Base-by-base conservation (phyloP, 371 early-diverging fungal genomes). In the Lichtheimia hyalospora region DNA sequence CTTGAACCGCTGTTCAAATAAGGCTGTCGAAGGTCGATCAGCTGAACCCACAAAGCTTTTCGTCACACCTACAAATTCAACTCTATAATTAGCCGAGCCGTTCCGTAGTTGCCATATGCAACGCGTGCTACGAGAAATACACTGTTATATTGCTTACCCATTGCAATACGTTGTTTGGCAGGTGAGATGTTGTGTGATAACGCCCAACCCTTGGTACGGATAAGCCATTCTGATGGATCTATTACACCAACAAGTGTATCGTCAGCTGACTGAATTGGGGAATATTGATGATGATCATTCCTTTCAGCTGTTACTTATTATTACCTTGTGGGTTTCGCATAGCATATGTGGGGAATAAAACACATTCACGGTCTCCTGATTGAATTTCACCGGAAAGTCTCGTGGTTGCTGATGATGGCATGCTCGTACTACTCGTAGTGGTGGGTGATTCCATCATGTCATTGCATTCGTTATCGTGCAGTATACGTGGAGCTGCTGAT, bases 1-100 rank as follows among this genome's bases (percentile, higher is more conserved):
- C 56, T 69, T 77, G 60, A 77, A 77, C 54, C 74, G 67, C 49
- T 73, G 54, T 44, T 77, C 70, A 66, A 77, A 77, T 59, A 62
- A 58, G 60, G 60, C 57, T 16, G 57, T 53, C 10, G 53, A 53
- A 5, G 39, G 56, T 34, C 42, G 56, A 62, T 73, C 74, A 52
- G 63, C 56, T 63, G 67, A 64, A 27, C 60, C 55, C 14, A 63
- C 69, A 18, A 77, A 64, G 61, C 64, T 73, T 49, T 69, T 70
- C 41, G 77, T 69, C 49, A 77, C 58, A 52, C 71, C 77, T 77
- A 46, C 4, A 14, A 23, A 13, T 20, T 8, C 10, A 49, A 18
- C 25, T 42, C 57, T 57, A 57, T 48, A 57, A 27, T 57, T 57
- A 57, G 48, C 40, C 25, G n/a, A 23, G 15, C 52, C 25, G 52